Evolutionary conservation across 306 rosid genomes (phyloP).

Genomic region (Aeschynomene evenia): DNA sequence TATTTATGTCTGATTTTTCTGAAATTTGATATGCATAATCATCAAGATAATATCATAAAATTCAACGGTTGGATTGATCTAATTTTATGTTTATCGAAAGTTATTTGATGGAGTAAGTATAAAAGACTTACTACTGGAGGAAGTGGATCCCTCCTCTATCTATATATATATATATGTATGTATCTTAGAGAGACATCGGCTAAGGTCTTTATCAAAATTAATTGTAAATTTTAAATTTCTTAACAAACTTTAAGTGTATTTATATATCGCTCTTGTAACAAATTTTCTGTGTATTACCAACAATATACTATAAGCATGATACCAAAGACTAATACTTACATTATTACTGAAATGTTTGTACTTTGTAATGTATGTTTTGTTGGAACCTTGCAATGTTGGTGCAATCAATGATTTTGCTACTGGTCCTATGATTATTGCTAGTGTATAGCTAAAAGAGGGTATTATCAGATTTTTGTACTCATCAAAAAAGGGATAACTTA

Average conservation of each 20-base stretch:
- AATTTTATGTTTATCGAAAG: too few relatives aligned
- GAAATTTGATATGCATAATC: too few relatives aligned
- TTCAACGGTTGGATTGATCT: too few relatives aligned
- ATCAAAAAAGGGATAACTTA: slow-evolving; percentile 2
- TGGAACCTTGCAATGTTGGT: slow-evolving; percentile 16
- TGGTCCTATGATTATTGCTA: neutral
- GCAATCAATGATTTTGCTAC: slow-evolving; percentile 6
- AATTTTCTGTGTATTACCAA: slow-evolving; percentile 20
- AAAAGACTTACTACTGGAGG: too few relatives aligned
- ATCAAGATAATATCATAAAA: too few relatives aligned
- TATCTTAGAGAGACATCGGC: slow-evolving; percentile 27
- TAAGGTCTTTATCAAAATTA: slow-evolving; percentile 13
- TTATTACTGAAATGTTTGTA: neutral
- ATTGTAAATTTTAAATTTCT: neutral
- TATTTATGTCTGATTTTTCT: too few relatives aligned
- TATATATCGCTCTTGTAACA: neutral
- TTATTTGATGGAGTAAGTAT: too few relatives aligned
- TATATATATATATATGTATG: too few relatives aligned
- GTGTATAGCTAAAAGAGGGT: slow-evolving; percentile 13
- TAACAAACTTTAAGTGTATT: slow-evolving; percentile 30
- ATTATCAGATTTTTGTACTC: neutral
- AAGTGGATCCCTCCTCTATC: too few relatives aligned
- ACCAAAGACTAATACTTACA: neutral
- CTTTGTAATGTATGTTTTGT: neutral
- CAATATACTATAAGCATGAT: neutral